Evolutionary conservation across 768 basidiomycete genomes (phyloP), one percentile per base, ranked within the genome.

Genomic region (Ramaria sp.): DNA sequence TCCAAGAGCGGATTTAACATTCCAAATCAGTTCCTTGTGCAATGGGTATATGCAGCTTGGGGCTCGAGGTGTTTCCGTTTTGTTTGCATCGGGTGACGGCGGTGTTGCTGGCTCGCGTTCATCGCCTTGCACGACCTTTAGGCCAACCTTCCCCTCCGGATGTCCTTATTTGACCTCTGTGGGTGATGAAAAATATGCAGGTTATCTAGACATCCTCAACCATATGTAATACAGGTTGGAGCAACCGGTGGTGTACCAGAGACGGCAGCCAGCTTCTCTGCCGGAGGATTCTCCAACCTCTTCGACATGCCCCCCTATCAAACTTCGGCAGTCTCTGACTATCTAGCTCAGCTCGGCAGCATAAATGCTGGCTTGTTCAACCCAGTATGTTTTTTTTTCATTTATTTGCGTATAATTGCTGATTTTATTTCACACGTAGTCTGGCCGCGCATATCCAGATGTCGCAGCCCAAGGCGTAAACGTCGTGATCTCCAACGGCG

Each of bases 311-410:
- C 56, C 13, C 58, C 57, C 53, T 71, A 66, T 51, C 70, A 71
- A 58, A 24, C 56, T 1, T 36, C 57, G 15, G 63, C 64, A 3
- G 69, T 72, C 2, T 44, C 60, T 13, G 56, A 56, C 10, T 71
- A 66, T 61, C 59, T 69, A 24, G 57, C 51, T 5, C 60, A 59
- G 10, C 70, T 82, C 42, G 80, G 78, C n/a, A 20, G 20, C 30
- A 44, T 41, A 20, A 53, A 53, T 44, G 18, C 52, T 27, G 52
- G 52, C 20, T 2, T 8, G 20, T 53, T 53, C 42, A 53, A 53
- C 20, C 1, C 6, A n/a, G 50, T 51, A 39, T 12, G 50, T n/a
- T 32, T 38, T 16, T 37, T 25, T 20, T 7, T 39, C 16, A 28
- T 20, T 36, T 7, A 38, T 28, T 15, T 39, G 5, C 34, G 36